These are phyloP conservation scores for Candida boidinii DNA, from an alignment of 805 yeast genomes.

Conservation along the genomic window DNA sequence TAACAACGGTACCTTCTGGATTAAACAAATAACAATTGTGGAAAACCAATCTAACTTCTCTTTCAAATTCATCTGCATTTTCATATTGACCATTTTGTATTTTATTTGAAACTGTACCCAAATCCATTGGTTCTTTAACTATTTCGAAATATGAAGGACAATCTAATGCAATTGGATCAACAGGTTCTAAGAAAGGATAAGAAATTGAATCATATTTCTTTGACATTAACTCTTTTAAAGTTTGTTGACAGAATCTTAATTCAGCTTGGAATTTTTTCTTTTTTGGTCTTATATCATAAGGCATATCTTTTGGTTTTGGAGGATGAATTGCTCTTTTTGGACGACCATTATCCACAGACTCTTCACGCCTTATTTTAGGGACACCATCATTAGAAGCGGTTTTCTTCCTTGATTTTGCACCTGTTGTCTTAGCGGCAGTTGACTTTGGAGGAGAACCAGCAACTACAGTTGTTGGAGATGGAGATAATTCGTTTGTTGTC, in stretches of 20 bases:
- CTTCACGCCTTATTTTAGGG: conserved; percentile 67
- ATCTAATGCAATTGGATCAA: conserved; percentile 88
- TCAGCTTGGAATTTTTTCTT: conserved; percentile 89
- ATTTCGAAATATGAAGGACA: conserved; percentile 85
- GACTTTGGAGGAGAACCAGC: too few relatives aligned
- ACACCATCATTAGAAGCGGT: conserved; percentile 36
- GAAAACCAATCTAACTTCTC: conserved; percentile 76
- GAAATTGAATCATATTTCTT: conserved; percentile 81
- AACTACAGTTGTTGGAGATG: too few relatives aligned
- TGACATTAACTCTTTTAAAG: conserved; percentile 70
- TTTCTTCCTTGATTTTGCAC: conserved; percentile 21
- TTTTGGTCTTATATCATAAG: conserved; percentile 84
- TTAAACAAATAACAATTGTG: conserved; percentile 85
- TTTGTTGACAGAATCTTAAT: conserved; percentile 74
- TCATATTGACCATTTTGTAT: conserved; percentile 82
- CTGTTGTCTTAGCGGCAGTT: conserved; percentile 15
- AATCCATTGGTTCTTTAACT: conserved; percentile 91
- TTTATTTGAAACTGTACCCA: conserved; percentile 75
- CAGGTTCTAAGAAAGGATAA: conserved; percentile 89
- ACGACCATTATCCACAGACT: conserved; percentile 57
- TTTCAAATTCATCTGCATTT: conserved; percentile 79
- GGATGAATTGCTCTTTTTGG: conserved; percentile 97
- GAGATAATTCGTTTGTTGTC: too few relatives aligned
- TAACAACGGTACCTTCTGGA: conserved; percentile 96
- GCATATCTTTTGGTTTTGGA: conserved; percentile 89